Evolutionary conservation across 257 asterid genomes (phyloP), one percentile per base, ranked within the genome.

Genomic region (Petrea volubilis): DNA sequence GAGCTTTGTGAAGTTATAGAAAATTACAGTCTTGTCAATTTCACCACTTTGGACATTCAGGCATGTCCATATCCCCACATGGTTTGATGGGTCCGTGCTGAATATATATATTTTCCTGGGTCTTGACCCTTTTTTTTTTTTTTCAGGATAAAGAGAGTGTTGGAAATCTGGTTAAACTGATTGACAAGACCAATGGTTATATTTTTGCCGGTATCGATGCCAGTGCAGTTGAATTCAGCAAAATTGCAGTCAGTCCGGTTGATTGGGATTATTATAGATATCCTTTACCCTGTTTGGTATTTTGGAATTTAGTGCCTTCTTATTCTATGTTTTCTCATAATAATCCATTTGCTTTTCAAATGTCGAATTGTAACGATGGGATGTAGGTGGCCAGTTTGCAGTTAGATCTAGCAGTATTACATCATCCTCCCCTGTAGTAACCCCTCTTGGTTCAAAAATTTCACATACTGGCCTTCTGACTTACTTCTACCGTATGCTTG

Each of bases 231-330:
- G 99, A 85, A 67, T 94, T 94, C 82, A 91, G 99, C 87, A 94
- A 94, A 83, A 75, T 94, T 21, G 97, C 99, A 29, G 96, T 95
- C 34, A 85, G 95, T n/a, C 77, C 92, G 1, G 84, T 78, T 71
- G 97, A 92, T 70, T 95, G 96, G 95, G 99, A 95, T 71, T 95
- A 95, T 72, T 85, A 90, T 21, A 82, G 99, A 94, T 94, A 94
- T 94, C 99, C 99, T 94, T 93, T 65, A 5, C 50, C 61, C 36
- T 15, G 21, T 40, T 55, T n/a, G 25, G 63, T 50, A 18, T 17
- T 34, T 50, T 25, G 6, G 13, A 2, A 7, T 15, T 60, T 41
- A 17, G 28, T 28, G n/a, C 29, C 49, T 41, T 65, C 46, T 43
- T 44, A n/a, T 40, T 56, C 49, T 34, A 59, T 47, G 20, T 41